These are phyloP conservation scores for Polytolypa hystricis DNA, from an alignment of 2,329 filamentous ascomycete species.

Conservation along the genomic window DNA sequence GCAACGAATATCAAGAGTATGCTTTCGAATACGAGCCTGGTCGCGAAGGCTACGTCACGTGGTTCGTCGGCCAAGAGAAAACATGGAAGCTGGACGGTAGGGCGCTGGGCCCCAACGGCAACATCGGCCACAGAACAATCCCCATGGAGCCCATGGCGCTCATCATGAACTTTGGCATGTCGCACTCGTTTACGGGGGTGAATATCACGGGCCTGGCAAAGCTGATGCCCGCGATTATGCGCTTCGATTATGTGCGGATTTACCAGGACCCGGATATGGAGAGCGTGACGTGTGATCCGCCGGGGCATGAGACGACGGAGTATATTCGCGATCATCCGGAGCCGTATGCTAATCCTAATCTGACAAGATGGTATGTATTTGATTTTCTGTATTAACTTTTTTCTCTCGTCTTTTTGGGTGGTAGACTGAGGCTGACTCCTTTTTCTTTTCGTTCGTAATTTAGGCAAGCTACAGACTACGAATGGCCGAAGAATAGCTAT, in stretches of 20 bases:
- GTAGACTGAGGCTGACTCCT: conserved; percentile 3
- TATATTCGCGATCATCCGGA: conserved; percentile 54
- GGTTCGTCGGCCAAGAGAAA: conserved; percentile 54
- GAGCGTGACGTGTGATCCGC: conserved; percentile 56
- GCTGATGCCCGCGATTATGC: conserved; percentile 53
- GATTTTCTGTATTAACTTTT: no score
- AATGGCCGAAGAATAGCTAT: conserved; percentile 52
- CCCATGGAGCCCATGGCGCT: conserved; percentile 58
- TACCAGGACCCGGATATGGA: conserved; percentile 52
- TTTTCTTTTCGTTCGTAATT: conserved; percentile 9
- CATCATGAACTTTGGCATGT: conserved; percentile 61
- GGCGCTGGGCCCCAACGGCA: conserved; percentile 56
- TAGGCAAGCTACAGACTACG: conserved; percentile 41
- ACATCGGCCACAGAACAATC: conserved; percentile 54
- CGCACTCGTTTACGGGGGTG: conserved; percentile 51
- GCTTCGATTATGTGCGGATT: conserved; percentile 59
- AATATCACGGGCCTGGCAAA: conserved; percentile 46
- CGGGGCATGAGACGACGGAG: conserved; percentile 53
- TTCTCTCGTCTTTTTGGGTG: neutral
- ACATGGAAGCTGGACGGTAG: conserved; percentile 53
- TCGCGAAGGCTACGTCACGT: conserved; percentile 49
- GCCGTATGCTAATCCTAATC: conserved; percentile 53
- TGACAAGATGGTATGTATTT: conserved; percentile 47
- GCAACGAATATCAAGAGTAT: conserved; percentile 51
- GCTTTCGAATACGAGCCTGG: conserved; percentile 55